phyloP scores from a whole-genome alignment of 495 filamentous ascomycete species.

The Penicillium riverlandense region DNA sequence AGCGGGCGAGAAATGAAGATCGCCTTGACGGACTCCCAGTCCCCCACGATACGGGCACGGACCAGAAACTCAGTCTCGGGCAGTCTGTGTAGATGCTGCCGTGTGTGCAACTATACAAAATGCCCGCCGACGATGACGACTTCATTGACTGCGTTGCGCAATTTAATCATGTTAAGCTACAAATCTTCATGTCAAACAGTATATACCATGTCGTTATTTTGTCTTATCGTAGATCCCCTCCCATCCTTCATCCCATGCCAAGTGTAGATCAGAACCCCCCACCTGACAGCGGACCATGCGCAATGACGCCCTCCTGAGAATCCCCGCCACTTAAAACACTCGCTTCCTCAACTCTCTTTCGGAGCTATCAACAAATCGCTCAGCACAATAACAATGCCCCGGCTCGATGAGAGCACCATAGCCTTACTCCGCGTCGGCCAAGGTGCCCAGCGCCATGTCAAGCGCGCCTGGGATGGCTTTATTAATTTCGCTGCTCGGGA shows the following conservation, averaged over 20 bases:
- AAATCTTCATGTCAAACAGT: no score
- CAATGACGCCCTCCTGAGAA: no score
- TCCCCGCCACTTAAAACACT: neutral
- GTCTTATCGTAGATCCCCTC: no score
- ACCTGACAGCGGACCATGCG: no score
- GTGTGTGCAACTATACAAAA: neutral
- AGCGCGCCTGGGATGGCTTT: constrained; percentile 52
- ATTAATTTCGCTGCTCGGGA: constrained; percentile 65
- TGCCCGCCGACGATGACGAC: no score
- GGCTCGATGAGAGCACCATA: constrained; percentile 23
- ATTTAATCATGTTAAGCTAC: no score
- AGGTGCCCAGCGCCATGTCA: constrained; percentile 25
- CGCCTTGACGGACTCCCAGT: constrained; percentile 8
- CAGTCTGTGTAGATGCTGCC: neutral
- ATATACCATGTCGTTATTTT: no score
- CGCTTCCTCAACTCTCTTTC: neutral
- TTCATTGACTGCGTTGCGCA: no score
- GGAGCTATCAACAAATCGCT: neutral
- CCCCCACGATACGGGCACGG: neutral
- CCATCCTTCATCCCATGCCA: no score
- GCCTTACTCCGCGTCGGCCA: constrained; percentile 19
- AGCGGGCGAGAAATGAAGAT: constrained; percentile 5
- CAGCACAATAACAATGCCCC: constrained; percentile 17
- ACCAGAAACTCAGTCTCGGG: neutral
- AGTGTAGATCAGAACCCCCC: no score